Evolutionary conservation across 306 rosid genomes (phyloP), one percentile per base, ranked within the genome.

Genomic region (Malus sieversii): DNA sequence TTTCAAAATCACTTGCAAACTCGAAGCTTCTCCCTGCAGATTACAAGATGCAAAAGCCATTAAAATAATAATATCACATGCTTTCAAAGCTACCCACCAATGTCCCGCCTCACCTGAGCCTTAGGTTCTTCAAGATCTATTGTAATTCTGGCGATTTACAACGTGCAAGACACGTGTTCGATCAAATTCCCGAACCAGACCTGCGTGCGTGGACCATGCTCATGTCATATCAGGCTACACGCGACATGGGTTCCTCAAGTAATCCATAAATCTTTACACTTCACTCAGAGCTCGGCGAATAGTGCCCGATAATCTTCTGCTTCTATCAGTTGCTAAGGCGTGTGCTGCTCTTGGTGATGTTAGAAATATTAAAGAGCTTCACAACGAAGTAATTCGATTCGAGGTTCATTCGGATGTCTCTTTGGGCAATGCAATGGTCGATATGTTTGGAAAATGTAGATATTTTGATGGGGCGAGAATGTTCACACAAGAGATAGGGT

Each of bases 151-250:
- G 91, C 18, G 86, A 87, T 64, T 52, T 87, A 10, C 73, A 68
- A 72, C 84, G 86, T 48, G 89, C 89, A 53, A 84, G 79, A 45
- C 82, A 81, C 74, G 46, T 83, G 85, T 83, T 87, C 63, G 87
- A 83, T 32, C 74, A 79, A 81, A 85, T 85, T 85, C 61, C 72
- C 48, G 42, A 81, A 68, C 89, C 83, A 83, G 77, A 87, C 72
- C 78, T 84, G 15, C 81, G 59, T 46, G 80, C 84, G 72, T 85
- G 89, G 83, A 80, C 83, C 42, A 19, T 84, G 22, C 53, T 87
- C 16, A 85, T 87, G 4, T 30, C 33, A 30, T 3, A 20, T 87
- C 91, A 33, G 82, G 86, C 76, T 68, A 81, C 81, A 77, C 87
- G 15, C 55, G 70, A 67, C 61, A 59, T 42, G 87, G 91, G 25